Evolutionary conservation across 2,329 filamentous ascomycete species (phyloP), one percentile per base, ranked within the genome.

Genomic region (Elsinoe perseae): DNA sequence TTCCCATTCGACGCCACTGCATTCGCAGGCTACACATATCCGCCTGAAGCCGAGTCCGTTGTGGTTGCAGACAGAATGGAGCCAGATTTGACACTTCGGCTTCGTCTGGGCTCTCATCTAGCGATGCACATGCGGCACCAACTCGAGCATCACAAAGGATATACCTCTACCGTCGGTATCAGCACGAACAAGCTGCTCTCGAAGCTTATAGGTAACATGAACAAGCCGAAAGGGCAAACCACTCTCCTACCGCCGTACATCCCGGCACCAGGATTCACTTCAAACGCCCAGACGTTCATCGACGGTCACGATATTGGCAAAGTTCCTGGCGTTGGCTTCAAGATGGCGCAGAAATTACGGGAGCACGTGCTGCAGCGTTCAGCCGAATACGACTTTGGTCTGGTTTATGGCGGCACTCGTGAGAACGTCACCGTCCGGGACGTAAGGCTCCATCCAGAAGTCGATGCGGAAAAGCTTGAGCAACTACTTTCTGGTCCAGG

Each of bases 181-280:
- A 86, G 90, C 2, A 95, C 89, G 0, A 92, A 86, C 65, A 97
- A 97, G 70, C 71, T 92, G 4, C 76, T 95, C 9, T 83, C 87
- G 58, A 97, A 97, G 70, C 78, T 97, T 12, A 87, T 84, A 8
- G 92, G 92, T 10, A 87, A 83, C 68, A 75, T 85, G 58, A 83
- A 96, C 68, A 97, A 97, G 72, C 92, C 92, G 1, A 84, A 85
- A 58, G 86, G 82, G 59, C 93, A 97, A 70, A 97, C 92, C 0
- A 89, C 87, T 0, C 74, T 97, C 6, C 71, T 95, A 42, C 83
- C 86, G 4, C 81, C 86, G 1, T 80, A 81, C 55, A 73, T 75
- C 2, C 63, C 61, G 20, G 56, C 56, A 12, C 21, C 60, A 30
- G 60, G 61, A 32, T 58, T 55, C 4, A 56, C 57, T 10, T 34